These are phyloP conservation scores for Raddia guianensis DNA, from an alignment of 176 grass and related monocot genomes.

Conservation along the genomic window DNA sequence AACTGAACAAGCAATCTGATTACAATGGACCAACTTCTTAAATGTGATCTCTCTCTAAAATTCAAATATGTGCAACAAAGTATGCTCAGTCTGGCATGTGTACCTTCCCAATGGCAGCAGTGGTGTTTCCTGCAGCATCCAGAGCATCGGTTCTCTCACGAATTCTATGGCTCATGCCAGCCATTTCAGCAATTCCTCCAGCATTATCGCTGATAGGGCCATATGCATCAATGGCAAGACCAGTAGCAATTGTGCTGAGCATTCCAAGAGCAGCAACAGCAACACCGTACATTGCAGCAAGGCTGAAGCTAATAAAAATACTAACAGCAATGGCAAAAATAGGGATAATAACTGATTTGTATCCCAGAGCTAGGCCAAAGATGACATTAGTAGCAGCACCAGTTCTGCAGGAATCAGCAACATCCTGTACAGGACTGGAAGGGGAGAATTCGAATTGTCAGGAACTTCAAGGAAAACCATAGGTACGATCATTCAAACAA, in stretches of 20 bases:
- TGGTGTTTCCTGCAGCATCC: conserved; percentile 94
- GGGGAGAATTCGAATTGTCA: conserved; percentile 1
- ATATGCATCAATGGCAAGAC: conserved; percentile 95
- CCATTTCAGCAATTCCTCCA: conserved; percentile 98
- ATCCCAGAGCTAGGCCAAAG: conserved; percentile 92
- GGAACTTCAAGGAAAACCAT: conserved; percentile 8
- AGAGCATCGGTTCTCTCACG: conserved; percentile 94
- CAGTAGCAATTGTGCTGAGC: conserved; percentile 93
- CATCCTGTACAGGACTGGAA: conserved; percentile 89
- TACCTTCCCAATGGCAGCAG: conserved; percentile 96
- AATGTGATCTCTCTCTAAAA: not conserved
- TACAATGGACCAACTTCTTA: not conserved
- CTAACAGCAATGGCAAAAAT: conserved; percentile 88
- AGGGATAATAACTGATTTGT: conserved; percentile 90
- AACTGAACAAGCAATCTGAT: not conserved
- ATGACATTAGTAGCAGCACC: conserved; percentile 92
- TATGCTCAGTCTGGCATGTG: not conserved
- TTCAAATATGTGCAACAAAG: not conserved
- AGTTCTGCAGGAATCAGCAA: conserved; percentile 88
- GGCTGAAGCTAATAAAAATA: conserved; percentile 90
- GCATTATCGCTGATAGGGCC: conserved; percentile 94
- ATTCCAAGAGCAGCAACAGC: conserved; percentile 95
- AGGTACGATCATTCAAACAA: not conserved
- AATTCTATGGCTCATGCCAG: conserved; percentile 94
- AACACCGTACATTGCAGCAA: conserved; percentile 91